Evolutionary conservation across 306 rosid species (phyloP), one percentile per base, ranked within the genome.

Genomic region (Dalbergia cultrata): DNA sequence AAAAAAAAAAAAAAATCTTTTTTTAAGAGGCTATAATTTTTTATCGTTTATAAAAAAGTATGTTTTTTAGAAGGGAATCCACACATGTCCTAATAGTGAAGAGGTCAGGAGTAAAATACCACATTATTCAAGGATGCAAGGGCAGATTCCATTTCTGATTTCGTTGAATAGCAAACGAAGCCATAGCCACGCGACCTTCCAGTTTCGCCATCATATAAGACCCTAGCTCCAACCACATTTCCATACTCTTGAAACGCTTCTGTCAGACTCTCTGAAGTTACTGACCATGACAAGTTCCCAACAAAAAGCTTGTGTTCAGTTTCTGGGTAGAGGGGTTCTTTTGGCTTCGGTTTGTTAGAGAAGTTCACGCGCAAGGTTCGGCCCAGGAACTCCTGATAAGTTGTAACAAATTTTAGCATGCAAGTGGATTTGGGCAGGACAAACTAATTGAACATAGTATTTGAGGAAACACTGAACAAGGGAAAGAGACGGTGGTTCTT

Each of bases 121-220:
- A 87, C 84, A 79, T 90, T 86, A 84, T 96, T 84, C 72, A 92
- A 71, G 78, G 88, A 68, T 72, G 59, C 66, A 78, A 96, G 90
- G 57, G 99, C 99, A 63, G 87, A 47, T 80, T 96, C 99, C 98
- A 96, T 90, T 87, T 96, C 99, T 14, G 90, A 70, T 84, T 58
- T 87, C 13, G 89, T 92, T 37, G 94, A 26, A 62, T 81, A 96
- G 86, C 91, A 90, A 13, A 96, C 91, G 14, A 93, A 96, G 70
- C 99, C 99, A 78, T 96, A 96, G 19, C 99, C 97, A 6, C 97
- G 95, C 0, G 99, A 96, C 62, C 75, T 89, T 79, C 98, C 99
- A 0, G 98, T 90, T 73, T 92, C 97, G 2, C 98, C 98, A 33
- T 96, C 89, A 26, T 87, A 93, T 2, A 96, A 85, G 63, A 96